These are phyloP conservation scores for Skeletonema grethae DNA, from an alignment of 108 stramenopile species.

Conservation along the genomic window DNA sequence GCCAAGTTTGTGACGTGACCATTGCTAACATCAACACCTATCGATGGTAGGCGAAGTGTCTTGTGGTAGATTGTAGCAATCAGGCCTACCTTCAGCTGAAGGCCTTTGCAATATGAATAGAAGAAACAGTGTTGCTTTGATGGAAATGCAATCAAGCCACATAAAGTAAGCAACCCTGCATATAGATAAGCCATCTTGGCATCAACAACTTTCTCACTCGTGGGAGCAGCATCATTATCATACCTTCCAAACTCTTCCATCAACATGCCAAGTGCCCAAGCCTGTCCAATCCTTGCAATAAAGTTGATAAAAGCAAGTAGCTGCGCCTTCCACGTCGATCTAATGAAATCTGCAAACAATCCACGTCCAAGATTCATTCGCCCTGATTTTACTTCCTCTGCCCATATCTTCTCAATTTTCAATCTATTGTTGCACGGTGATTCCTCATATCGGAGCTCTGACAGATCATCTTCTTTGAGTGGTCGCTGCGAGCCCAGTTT, in stretches of 20 bases:
- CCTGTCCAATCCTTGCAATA: constrained; percentile 10
- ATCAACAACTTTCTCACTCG: background rate
- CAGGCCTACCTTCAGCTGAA: constrained; percentile 15
- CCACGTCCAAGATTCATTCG: constrained; percentile 18
- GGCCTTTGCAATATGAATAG: constrained; percentile 23
- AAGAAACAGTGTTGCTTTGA: constrained; percentile 35
- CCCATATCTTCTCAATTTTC: constrained; percentile 51
- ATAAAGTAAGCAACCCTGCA: constrained; percentile 7
- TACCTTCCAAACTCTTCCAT: constrained; percentile 15
- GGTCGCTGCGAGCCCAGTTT: constrained; percentile 59
- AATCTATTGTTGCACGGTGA: constrained; percentile 18
- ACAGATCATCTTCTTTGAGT: constrained; percentile 51
- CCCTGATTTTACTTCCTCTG: constrained; percentile 24
- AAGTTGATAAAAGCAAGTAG: constrained; percentile 3
- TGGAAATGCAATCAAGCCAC: constrained; percentile 21
- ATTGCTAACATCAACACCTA: constrained; percentile 6
- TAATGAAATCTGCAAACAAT: constrained; percentile 13
- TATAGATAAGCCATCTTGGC: constrained; percentile 8
- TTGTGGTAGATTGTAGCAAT: constrained; percentile 71
- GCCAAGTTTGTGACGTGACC: constrained; percentile 54
- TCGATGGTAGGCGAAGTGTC: constrained; percentile 18
- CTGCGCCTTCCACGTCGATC: constrained; percentile 13
- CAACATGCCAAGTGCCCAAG: constrained; percentile 12
- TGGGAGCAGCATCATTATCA: background rate
- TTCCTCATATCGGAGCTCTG: constrained; percentile 46